Conservation (phyloP, 2,329 filamentous ascomycete genomes). For the Xylariaceae sp. region DNA sequence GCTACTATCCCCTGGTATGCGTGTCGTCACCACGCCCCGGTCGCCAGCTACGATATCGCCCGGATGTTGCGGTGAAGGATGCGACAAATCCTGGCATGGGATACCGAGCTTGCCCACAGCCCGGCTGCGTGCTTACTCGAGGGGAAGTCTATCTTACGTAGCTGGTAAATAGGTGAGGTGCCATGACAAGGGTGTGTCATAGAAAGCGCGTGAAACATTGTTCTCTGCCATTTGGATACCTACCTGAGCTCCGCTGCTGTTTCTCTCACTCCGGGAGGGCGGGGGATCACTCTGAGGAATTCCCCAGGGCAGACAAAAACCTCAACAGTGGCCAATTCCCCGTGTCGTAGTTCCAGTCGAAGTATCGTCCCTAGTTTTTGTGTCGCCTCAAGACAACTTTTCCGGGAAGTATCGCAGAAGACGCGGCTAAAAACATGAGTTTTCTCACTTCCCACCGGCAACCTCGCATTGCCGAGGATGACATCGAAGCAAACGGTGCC, state of each 20-base stretch:
- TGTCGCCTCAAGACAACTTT: background rate
- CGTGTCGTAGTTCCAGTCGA: background rate
- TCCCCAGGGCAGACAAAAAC: background rate
- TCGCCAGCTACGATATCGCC: too few species aligned
- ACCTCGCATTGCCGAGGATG: slow-evolving; percentile 13
- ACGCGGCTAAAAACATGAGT: slow-evolving; percentile 12
- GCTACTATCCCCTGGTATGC: too few species aligned
- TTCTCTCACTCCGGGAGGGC: background rate
- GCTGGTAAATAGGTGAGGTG: background rate
- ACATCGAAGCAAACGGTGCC: slow-evolving; percentile 22
- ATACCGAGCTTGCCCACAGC: background rate
- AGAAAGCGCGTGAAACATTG: background rate
- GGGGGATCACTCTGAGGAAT: background rate
- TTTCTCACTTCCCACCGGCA: slow-evolving; percentile 14
- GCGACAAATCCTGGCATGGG: background rate
- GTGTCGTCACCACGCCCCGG: too few species aligned
- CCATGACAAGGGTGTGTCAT: slow-evolving; percentile 5
- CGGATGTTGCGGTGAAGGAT: too few species aligned
- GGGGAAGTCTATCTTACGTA: slow-evolving; percentile 3
- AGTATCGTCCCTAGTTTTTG: too few species aligned
- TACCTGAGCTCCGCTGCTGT: background rate
- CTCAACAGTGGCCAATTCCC: background rate
- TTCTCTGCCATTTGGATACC: background rate
- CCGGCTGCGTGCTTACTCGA: background rate
- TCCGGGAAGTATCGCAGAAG: background rate